phyloP scores from a whole-genome alignment of 768 basidiomycete genomes.

The Naganishia kalamii region DNA sequence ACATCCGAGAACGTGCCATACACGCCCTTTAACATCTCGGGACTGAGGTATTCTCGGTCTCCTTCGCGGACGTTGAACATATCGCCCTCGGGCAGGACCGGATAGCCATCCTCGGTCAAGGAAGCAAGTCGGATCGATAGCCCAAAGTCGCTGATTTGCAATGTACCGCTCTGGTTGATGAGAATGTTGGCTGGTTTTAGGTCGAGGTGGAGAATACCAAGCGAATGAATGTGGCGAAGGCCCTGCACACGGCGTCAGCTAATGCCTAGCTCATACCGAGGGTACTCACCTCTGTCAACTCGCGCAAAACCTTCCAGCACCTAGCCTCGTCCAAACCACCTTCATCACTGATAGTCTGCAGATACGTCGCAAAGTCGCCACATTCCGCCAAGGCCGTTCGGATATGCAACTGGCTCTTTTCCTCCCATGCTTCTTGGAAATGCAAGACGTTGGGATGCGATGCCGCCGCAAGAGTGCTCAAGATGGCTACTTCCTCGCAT shows the following conservation, averaged over 20 bases:
- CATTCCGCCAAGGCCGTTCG: constrained; percentile 77
- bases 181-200: constrained; percentile 97
- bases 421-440: constrained; percentile 95
- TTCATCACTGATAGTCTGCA: constrained; percentile 82
- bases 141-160: constrained; percentile 98
- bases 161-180: constrained; percentile 74
- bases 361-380: constrained; percentile 82
- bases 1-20: constrained; percentile 94
- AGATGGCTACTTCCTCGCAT: constrained; percentile 87
- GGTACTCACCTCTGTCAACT: constrained; percentile 73
- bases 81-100: neutral
- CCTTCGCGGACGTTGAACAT: constrained; percentile 61
- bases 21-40: constrained; percentile 82
- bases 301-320: constrained; percentile 93
- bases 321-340: constrained; percentile 79
- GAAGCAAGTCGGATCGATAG: constrained; percentile 73
- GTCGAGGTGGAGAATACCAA: constrained; percentile 88
- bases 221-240: constrained; percentile 80
- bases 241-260: constrained; percentile 54
- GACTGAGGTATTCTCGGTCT: constrained; percentile 93
- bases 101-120: constrained; percentile 54
- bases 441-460: constrained; percentile 65
- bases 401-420: constrained; percentile 81
- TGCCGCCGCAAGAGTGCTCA: constrained; percentile 60
- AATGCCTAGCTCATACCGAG: neutral